These are phyloP conservation scores for Hypoxylon sp. DNA, from an alignment of 2,329 filamentous ascomycete species.

Conservation along the genomic window DNA sequence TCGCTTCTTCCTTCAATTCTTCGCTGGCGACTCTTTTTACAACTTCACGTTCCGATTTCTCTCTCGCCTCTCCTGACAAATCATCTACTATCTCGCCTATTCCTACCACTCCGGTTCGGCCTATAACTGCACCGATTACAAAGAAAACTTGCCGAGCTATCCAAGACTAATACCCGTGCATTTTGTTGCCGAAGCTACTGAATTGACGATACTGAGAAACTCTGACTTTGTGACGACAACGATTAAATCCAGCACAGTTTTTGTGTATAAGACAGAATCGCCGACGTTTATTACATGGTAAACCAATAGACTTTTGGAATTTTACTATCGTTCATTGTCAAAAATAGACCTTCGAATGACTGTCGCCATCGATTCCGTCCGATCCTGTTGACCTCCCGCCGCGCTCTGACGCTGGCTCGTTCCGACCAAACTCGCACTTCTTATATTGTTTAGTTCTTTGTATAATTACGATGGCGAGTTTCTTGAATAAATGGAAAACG, in stretches of 20 bases:
- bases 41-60: slow-evolving; percentile 5
- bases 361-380: slow-evolving; percentile 37
- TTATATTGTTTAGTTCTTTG: slow-evolving; percentile 17
- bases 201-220: slow-evolving; percentile 35
- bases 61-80: slow-evolving; percentile 9
- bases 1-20: slow-evolving; percentile 40
- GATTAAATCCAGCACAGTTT: slow-evolving; percentile 9
- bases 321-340: slow-evolving; percentile 18
- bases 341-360: slow-evolving; percentile 49
- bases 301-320: slow-evolving; percentile 14
- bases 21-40: slow-evolving; percentile 25
- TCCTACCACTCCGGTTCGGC: slow-evolving; percentile 6
- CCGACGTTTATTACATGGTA: slow-evolving; percentile 21
- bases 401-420: slow-evolving; percentile 50
- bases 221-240: slow-evolving; percentile 20
- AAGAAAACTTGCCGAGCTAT: slow-evolving; percentile 23
- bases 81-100: slow-evolving; percentile 20
- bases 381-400: slow-evolving; percentile 46
- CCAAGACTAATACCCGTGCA: slow-evolving; percentile 23
- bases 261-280: slow-evolving; percentile 12
- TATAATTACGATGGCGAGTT: slow-evolving; percentile 65
- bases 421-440: slow-evolving; percentile 28
- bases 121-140: slow-evolving; percentile 17
- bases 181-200: slow-evolving; percentile 25
- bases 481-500: slow-evolving; percentile 73